Evolutionary conservation across 2,329 filamentous ascomycete species (phyloP).

Genomic region (Penicillium sp.): DNA sequence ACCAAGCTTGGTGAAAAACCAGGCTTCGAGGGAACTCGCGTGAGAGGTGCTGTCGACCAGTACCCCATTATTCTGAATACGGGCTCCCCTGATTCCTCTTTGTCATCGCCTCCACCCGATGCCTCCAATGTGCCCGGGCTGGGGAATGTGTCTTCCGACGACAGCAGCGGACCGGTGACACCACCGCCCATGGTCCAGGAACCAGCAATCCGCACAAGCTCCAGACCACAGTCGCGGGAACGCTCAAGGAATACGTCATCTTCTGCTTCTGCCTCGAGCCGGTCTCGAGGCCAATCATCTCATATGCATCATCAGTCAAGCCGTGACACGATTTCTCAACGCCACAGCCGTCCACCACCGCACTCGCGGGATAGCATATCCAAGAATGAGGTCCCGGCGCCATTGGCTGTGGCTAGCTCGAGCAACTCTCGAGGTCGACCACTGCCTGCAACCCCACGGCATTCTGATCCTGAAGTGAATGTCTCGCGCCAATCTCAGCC

Average conservation of each 20-base stretch:
- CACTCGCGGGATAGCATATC: not conserved
- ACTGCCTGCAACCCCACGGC: not conserved
- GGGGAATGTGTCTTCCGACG: slow-evolving; percentile 27
- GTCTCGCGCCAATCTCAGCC: not conserved
- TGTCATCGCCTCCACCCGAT: slow-evolving; percentile 8
- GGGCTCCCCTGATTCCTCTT: slow-evolving; percentile 16
- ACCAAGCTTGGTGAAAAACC: slow-evolving; percentile 31
- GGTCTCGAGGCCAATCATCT: slow-evolving; percentile 8
- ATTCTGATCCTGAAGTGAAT: not conserved
- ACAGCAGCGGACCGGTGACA: slow-evolving; percentile 27
- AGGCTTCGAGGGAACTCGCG: slow-evolving; percentile 32
- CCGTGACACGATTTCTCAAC: not conserved
- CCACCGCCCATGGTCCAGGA: slow-evolving; percentile 17
- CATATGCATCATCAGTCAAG: slow-evolving; percentile 4
- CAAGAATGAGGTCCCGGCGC: not conserved
- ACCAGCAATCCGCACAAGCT: slow-evolving; percentile 7
- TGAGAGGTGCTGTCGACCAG: slow-evolving; percentile 45
- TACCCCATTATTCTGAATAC: slow-evolving; percentile 42
- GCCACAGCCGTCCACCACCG: slow-evolving; percentile 8
- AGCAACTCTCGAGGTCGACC: not conserved
- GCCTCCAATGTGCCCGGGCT: slow-evolving; percentile 18
- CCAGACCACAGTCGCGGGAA: not conserved
- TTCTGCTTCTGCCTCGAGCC: slow-evolving; percentile 7
- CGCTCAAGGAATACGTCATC: not conserved
- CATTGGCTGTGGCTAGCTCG: not conserved